Percentiles rank a stretch among this genome's conserved stretches.
phyloP scores from a whole-genome alignment of 192 early-diverging fungal genomes.

The Thamnidium elegans region DNA sequence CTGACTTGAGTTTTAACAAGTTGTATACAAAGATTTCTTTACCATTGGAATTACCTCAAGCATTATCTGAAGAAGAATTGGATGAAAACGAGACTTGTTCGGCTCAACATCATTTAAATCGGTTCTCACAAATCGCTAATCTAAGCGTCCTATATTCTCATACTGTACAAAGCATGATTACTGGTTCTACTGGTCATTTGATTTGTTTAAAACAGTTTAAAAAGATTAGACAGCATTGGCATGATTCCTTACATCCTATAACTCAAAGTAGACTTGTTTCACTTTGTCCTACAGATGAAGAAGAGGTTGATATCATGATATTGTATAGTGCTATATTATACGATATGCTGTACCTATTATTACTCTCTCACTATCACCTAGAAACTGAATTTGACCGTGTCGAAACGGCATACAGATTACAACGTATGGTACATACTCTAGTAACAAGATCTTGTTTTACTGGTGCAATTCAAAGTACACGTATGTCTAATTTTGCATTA shows the following conservation, averaged over 20 bases:
- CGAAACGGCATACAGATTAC: slow-evolving; percentile 2
- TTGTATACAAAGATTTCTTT: slow-evolving; percentile 3
- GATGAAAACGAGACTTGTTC: background rate
- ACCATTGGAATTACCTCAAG: slow-evolving; percentile 3
- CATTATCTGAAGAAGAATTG: background rate
- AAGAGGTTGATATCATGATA: slow-evolving; percentile 7
- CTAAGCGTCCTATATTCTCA: slow-evolving; percentile 10
- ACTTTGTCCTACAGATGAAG: background rate
- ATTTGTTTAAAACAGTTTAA: slow-evolving; percentile 16
- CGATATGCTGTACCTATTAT: slow-evolving; percentile 7
- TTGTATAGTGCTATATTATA: slow-evolving; percentile 7
- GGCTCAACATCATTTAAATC: slow-evolving; percentile 5
- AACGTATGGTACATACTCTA: slow-evolving; percentile 1
- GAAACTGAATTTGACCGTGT: background rate
- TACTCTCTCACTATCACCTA: slow-evolving; percentile 2
- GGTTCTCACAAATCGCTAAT: slow-evolving; percentile 9
- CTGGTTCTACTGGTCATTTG: background rate
- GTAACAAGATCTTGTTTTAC: background rate
- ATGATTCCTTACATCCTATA: background rate
- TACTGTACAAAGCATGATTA: slow-evolving; percentile 13
- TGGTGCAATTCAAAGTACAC: background rate
- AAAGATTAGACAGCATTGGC: slow-evolving; percentile 15
- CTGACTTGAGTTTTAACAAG: background rate
- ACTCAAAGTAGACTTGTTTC: background rate
- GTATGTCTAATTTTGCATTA: slow-evolving; percentile 5